These are phyloP conservation scores for Dactylellina haptotyla DNA, from an alignment of 2,329 filamentous ascomycete species.

Conservation along the genomic window DNA sequence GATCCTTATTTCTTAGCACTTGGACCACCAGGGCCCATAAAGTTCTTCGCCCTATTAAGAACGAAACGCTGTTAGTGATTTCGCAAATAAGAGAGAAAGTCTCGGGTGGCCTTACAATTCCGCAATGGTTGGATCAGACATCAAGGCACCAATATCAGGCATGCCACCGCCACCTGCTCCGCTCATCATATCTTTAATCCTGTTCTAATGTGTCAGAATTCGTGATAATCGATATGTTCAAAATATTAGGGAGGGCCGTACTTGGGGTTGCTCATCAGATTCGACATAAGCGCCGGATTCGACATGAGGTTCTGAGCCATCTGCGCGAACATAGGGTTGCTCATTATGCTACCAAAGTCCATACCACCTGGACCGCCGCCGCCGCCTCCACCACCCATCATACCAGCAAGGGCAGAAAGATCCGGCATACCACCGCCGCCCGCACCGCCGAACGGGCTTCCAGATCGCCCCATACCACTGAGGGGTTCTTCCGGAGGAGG, in stretches of 20 bases:
- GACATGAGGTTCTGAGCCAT: slow-evolving; percentile 98
- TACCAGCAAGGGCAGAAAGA: slow-evolving; percentile 74
- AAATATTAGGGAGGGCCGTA: slow-evolving; percentile 6
- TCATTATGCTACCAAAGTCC: slow-evolving; percentile 89
- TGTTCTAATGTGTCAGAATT: slow-evolving; percentile 13
- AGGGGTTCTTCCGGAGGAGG: slow-evolving; percentile 66
- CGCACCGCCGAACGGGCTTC: slow-evolving; percentile 60
- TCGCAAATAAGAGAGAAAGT: slow-evolving; percentile 57
- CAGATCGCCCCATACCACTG: slow-evolving; percentile 64
- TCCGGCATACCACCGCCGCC: slow-evolving; percentile 74
- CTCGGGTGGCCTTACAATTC: slow-evolving; percentile 78
- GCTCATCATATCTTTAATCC: slow-evolving; percentile 85
- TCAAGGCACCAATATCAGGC: slow-evolving; percentile 84
- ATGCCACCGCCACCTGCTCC: slow-evolving; percentile 73
- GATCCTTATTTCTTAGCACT: slow-evolving; percentile 52
- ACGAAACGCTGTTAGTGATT: slow-evolving; percentile 51
- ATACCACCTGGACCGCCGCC: slow-evolving; percentile 76
- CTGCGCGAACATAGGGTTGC: slow-evolving; percentile 95
- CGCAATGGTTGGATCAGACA: slow-evolving; percentile 91
- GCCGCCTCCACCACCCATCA: slow-evolving; percentile 73
- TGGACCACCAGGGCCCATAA: slow-evolving; percentile 65
- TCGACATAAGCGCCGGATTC: slow-evolving; percentile 91
- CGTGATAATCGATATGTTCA: background rate
- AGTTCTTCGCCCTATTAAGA: slow-evolving; percentile 70
- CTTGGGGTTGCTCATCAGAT: slow-evolving; percentile 90